These are phyloP conservation scores for Claviceps africana DNA, from an alignment of 2,329 filamentous ascomycete genomes.

Conservation along the genomic window DNA sequence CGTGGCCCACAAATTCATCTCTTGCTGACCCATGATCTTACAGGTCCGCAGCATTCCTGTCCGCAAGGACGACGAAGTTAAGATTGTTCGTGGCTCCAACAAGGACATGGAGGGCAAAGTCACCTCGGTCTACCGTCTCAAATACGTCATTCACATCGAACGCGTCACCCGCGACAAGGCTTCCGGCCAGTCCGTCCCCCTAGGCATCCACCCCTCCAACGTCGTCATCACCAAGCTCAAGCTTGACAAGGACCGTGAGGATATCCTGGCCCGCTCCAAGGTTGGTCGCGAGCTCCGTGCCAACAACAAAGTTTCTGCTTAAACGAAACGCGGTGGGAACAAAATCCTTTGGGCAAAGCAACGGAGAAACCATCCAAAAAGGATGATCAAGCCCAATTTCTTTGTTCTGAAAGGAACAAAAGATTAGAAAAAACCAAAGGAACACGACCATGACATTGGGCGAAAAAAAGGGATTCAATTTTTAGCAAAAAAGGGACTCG, in stretches of 20 bases:
- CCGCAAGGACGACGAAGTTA: slow-evolving; percentile 95
- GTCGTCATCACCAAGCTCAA: slow-evolving; percentile 98
- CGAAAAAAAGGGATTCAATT: slow-evolving; percentile 8
- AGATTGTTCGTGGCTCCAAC: slow-evolving; percentile 80
- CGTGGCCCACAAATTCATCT: neutral
- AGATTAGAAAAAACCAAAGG: slow-evolving; percentile 6
- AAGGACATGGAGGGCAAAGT: slow-evolving; percentile 99
- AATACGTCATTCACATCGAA: slow-evolving; percentile 96
- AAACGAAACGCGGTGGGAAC: slow-evolving; percentile 14
- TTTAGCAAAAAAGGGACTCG: slow-evolving; percentile 7
- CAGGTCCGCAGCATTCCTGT: slow-evolving; percentile 91
- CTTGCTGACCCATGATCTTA: neutral
- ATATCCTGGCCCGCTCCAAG: slow-evolving; percentile 75
- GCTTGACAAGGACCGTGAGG: slow-evolving; percentile 89
- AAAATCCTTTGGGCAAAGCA: neutral
- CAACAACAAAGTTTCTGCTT: slow-evolving; percentile 55
- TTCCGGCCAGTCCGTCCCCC: slow-evolving; percentile 87
- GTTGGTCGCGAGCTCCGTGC: slow-evolving; percentile 60
- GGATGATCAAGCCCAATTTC: neutral
- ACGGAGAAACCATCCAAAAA: no score
- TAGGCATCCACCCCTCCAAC: slow-evolving; percentile 92
- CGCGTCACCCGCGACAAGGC: slow-evolving; percentile 94
- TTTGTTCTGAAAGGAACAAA: neutral
- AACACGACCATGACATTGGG: slow-evolving; percentile 9
- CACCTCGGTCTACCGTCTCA: slow-evolving; percentile 93